Evolutionary conservation across 169 alveolate species (phyloP).

Genomic region (Cyclospora cayetanensis): DNA sequence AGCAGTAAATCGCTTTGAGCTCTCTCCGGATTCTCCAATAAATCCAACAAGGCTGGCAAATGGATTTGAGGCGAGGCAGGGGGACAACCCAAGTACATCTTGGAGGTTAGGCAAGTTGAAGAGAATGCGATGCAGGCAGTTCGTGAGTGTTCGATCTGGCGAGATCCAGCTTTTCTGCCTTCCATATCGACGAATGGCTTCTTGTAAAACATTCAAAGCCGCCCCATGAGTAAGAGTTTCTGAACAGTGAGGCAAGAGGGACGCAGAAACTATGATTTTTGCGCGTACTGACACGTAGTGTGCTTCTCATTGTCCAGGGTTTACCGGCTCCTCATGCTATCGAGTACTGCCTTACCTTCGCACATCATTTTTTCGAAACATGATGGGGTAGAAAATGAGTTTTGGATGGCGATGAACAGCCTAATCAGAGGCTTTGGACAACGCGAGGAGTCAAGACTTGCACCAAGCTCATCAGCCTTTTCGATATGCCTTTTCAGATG

Average conservation of each 20-base stretch:
- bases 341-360: background rate
- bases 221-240: background rate
- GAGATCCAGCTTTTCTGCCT: background rate
- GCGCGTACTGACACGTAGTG: background rate
- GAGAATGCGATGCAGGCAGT: conserved; percentile 29
- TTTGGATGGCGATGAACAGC: background rate
- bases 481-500: background rate
- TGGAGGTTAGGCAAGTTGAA: background rate
- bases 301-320: background rate
- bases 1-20: background rate
- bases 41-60: background rate
- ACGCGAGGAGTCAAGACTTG: background rate
- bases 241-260: background rate
- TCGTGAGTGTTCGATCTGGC: background rate
- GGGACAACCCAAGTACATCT: background rate
- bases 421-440: conserved; percentile 3
- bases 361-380: background rate
- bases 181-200: background rate
- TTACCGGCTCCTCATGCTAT: background rate
- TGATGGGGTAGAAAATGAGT: background rate
- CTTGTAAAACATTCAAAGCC: background rate
- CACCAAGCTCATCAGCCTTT: background rate
- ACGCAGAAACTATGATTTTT: background rate
- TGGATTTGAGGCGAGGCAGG: background rate
- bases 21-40: background rate